A percentile compares a stretch with the other conserved stretches of the same genome.
Evolutionary conservation across 306 rosid genomes (phyloP).

Genomic region (Medicago lupulina): DNA sequence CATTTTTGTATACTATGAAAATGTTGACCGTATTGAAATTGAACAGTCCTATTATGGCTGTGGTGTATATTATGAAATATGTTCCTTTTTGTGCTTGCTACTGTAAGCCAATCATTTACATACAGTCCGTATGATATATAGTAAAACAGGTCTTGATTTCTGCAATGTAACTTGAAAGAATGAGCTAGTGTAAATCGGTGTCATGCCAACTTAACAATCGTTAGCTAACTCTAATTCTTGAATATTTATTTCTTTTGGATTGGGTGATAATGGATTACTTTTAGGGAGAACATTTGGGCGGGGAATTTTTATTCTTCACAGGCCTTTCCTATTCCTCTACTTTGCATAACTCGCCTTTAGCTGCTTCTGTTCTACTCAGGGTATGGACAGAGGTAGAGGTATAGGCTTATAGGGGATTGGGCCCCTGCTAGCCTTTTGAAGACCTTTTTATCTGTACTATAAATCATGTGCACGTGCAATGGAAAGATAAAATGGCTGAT

Average conservation of each 20-base stretch:
- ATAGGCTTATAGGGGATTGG: too few species aligned
- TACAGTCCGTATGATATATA: slow-evolving; percentile 17
- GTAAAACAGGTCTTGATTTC: slow-evolving; percentile 8
- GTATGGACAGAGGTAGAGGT: neutral
- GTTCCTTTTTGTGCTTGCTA: slow-evolving; percentile 32
- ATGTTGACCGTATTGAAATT: neutral
- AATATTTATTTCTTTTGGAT: slow-evolving; percentile 2
- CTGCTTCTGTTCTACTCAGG: slow-evolving; percentile 17
- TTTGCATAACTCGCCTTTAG: slow-evolving; percentile 5
- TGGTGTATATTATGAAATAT: slow-evolving; percentile 15
- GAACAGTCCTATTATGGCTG: slow-evolving; percentile 26
- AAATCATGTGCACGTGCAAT: too few species aligned
- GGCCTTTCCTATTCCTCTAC: slow-evolving; percentile 18
- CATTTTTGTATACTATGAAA: slow-evolving; percentile 5
- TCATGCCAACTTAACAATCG: slow-evolving; percentile 4
- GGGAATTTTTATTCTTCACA: slow-evolving; percentile 15
- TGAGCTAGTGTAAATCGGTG: slow-evolving; percentile 4
- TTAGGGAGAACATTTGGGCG: neutral
- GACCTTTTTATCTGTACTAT: too few species aligned
- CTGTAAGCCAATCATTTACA: neutral
- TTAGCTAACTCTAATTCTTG: slow-evolving; percentile 8
- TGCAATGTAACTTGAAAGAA: slow-evolving; percentile 17
- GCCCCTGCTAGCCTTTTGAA: too few species aligned
- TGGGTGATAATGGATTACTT: neutral
- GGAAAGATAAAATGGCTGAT: too few species aligned